Percentiles rank a stretch among this genome's conserved stretches.
These are phyloP conservation scores for Tephrocybe sp. DNA, from an alignment of 768 basidiomycete genomes.

Conservation along the genomic window DNA sequence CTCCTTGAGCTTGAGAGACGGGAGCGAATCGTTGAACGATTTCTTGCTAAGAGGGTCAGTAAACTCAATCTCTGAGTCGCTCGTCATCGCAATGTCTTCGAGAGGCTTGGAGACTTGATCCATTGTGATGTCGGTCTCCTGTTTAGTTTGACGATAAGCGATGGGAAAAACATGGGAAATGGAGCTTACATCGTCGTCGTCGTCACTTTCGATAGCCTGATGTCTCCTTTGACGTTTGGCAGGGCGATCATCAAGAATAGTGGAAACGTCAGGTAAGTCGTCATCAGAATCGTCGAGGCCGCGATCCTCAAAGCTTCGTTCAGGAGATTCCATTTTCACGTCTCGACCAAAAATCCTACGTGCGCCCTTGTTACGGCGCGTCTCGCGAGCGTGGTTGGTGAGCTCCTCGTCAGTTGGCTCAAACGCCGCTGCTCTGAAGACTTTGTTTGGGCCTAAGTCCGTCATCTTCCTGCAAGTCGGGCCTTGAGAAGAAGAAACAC, in stretches of 20 bases:
- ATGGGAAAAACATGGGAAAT: not conserved
- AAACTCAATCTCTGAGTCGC: conserved; percentile 27
- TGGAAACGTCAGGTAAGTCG: conserved; percentile 50
- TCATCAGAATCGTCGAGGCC: conserved; percentile 46
- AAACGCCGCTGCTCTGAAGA: conserved; percentile 69
- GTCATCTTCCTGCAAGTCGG: conserved; percentile 70
- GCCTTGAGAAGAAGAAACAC: conserved; percentile 39
- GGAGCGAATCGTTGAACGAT: not conserved
- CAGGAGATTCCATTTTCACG: conserved; percentile 24
- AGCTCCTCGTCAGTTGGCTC: conserved; percentile 66
- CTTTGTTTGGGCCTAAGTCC: conserved; percentile 45
- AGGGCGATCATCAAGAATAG: conserved; percentile 33
- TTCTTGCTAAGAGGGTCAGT: conserved; percentile 1
- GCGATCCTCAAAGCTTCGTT: conserved; percentile 27
- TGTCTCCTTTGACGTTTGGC: conserved; percentile 34
- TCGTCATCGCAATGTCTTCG: conserved; percentile 16
- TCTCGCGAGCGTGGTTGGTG: conserved; percentile 34
- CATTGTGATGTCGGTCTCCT: conserved; percentile 27
- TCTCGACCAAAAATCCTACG: conserved; percentile 16
- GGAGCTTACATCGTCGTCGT: conserved; percentile 16
- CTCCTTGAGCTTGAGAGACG: conserved; percentile 26
- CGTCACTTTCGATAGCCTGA: conserved; percentile 5
- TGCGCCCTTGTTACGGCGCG: conserved; percentile 26
- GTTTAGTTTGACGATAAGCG: not conserved
- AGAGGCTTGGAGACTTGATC: conserved; percentile 24